Evolutionary conservation across 176 grass and related monocot genomes (phyloP), one percentile per base, ranked within the genome.

Genomic region (Phyllostachys edulis): DNA sequence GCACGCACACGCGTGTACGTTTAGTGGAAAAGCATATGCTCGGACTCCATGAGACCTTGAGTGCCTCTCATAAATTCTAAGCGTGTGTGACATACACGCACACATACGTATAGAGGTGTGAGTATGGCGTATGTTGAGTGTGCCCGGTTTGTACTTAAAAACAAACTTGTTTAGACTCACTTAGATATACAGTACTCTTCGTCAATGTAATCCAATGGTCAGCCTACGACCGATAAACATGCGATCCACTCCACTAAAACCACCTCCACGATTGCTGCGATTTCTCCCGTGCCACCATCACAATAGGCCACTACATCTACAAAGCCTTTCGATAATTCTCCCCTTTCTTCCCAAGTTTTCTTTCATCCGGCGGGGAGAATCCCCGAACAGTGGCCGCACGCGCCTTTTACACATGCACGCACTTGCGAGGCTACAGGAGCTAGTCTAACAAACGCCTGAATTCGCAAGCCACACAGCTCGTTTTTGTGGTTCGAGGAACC

Each of bases 401-500:
- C 64, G 83, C 39, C 26, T 8, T 77, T 57, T 59, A 39, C 56
- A 47, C 63, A 2, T 0, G 21, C 56, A 11, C 46, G 39, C 63
- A 36, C 46, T 76, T 40, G 37, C 23, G 9, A 69, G 11, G 24
- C 55, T 21, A 23, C 55, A 50, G 14, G 14, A 50, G 47, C 47
- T 50, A 50, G 13, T 17, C 15, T 17, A 51, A 51, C 49, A 23
- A 23, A 59, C 7, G 5, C 67, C 40, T 6, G 2, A 23, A 23
- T n/a, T 70, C 67, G 40, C 67, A 1, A 24, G 20, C 37, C 21
- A 13, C 65, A 38, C 12, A 17, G 0, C 12, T 4, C 4, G 18
- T 47, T 27, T 39, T 14, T 26, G 40, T 78, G 52, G 65, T 71
- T 85, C 64, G 15, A 85, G 52, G 75, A 70, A 78, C 74, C 20